phyloP scores from a whole-genome alignment of 2,329 filamentous ascomycete species.

The Magnaporthiopsis rhizophila region DNA sequence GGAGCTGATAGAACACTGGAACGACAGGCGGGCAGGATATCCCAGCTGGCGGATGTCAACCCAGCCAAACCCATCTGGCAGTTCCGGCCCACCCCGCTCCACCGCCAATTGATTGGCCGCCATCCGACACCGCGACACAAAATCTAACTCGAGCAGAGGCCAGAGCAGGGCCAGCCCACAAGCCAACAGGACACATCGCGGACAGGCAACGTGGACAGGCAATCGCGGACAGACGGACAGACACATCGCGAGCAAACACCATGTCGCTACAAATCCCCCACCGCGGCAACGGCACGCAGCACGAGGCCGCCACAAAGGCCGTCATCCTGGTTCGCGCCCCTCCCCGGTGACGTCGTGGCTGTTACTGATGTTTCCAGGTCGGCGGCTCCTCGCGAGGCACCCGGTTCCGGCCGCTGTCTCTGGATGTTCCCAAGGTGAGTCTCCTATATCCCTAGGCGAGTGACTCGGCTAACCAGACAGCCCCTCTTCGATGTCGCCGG shows the following conservation, averaged over 20 bases:
- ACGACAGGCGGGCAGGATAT: too few relatives aligned
- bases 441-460: too few relatives aligned
- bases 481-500: conserved; percentile 97
- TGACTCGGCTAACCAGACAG: conserved; percentile 40
- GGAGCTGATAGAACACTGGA: too few relatives aligned
- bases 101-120: not conserved
- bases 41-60: too few relatives aligned
- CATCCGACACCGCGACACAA: not conserved
- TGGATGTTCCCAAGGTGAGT: conserved; percentile 97
- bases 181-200: too few relatives aligned
- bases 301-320: conserved; percentile 70
- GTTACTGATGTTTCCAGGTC: conserved; percentile 48
- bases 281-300: conserved; percentile 37
- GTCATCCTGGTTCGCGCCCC: conserved; percentile 70
- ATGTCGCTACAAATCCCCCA: conserved; percentile 53
- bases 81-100: not conserved
- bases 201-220: too few relatives aligned
- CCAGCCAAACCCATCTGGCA: not conserved
- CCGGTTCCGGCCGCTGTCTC: conserved; percentile 85
- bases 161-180: not conserved
- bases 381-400: conserved; percentile 93
- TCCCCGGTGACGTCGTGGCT: conserved; percentile 8
- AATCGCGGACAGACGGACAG: too few relatives aligned
- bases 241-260: conserved; percentile 12
- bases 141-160: too few relatives aligned